phyloP scores from a whole-genome alignment of 1,284 basidiomycete species.

The Cutaneotrichosporon curvatum region DNA sequence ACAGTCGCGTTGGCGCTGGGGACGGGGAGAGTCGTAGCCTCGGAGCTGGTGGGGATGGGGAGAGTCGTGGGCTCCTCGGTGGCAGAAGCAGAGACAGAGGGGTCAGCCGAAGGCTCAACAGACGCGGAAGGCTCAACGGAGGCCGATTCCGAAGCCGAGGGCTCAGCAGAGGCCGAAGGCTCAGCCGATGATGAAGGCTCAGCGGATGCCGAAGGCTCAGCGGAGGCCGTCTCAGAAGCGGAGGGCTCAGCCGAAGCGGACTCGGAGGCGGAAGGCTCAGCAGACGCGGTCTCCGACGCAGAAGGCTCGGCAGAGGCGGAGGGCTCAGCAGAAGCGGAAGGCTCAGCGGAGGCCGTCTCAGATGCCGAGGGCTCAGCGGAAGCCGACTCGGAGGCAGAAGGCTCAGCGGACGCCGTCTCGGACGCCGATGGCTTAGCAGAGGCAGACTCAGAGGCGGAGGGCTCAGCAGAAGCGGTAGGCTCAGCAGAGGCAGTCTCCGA shows the following conservation, averaged over 20 bases:
- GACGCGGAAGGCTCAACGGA: slow-evolving; percentile 8
- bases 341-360: background rate
- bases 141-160: background rate
- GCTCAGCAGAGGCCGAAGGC: slow-evolving; percentile 2
- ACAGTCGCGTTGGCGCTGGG: slow-evolving; percentile 4
- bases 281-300: background rate
- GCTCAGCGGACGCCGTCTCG: slow-evolving; percentile 1
- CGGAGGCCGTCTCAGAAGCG: background rate
- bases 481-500: background rate
- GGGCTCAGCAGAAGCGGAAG: slow-evolving; percentile 2
- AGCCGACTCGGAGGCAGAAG: slow-evolving; percentile 6
- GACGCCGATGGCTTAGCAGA: slow-evolving; percentile 4
- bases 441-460: slow-evolving; percentile 5
- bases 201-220: slow-evolving; percentile 6
- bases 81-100: slow-evolving; percentile 1
- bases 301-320: slow-evolving; percentile 1
- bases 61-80: no score
- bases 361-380: slow-evolving; percentile 5
- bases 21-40: no score
- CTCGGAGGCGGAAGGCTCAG: background rate
- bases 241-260: background rate
- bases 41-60: no score
- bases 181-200: slow-evolving; percentile 2
- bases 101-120: background rate
- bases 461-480: slow-evolving; percentile 1